Conservation (phyloP, 2,329 filamentous ascomycete genomes). For the Fusarium sp. region DNA sequence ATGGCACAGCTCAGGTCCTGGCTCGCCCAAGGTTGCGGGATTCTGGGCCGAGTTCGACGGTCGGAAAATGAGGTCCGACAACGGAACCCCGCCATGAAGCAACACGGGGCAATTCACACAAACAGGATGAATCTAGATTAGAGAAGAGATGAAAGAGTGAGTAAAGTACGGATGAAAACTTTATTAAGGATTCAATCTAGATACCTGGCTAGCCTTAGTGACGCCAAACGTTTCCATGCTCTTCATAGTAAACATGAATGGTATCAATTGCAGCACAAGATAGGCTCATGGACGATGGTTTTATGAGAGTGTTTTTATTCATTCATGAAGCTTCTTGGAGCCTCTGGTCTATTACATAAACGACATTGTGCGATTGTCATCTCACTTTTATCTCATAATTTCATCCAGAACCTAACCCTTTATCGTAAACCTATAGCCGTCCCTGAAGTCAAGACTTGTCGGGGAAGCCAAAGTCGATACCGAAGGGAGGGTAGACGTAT, state of each 20-base stretch:
- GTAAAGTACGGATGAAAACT: not conserved
- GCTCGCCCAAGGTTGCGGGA: not conserved
- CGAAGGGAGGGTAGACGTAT: constrained; percentile 77
- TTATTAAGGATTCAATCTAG: no score
- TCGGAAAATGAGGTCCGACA: not conserved
- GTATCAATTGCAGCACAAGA: no score
- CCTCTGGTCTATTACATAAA: constrained; percentile 21
- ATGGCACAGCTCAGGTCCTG: not conserved
- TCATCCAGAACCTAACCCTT: not conserved
- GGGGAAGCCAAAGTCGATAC: constrained; percentile 77
- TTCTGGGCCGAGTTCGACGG: not conserved
- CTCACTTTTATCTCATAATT: constrained; percentile 16
- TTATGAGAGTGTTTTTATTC: not conserved
- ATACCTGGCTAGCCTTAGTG: no score
- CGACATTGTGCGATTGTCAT: not conserved
- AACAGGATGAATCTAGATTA: not conserved
- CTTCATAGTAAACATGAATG: not conserved
- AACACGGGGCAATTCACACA: not conserved
- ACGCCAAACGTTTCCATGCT: no score
- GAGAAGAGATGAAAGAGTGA: not conserved
- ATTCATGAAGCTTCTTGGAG: constrained; percentile 4
- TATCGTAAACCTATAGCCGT: constrained; percentile 12
- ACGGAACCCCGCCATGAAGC: not conserved
- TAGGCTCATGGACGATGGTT: not conserved
- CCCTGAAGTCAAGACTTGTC: constrained; percentile 62